Conservation (phyloP, 2,329 filamentous ascomycete species). For the Fusarium verrucosum region DNA sequence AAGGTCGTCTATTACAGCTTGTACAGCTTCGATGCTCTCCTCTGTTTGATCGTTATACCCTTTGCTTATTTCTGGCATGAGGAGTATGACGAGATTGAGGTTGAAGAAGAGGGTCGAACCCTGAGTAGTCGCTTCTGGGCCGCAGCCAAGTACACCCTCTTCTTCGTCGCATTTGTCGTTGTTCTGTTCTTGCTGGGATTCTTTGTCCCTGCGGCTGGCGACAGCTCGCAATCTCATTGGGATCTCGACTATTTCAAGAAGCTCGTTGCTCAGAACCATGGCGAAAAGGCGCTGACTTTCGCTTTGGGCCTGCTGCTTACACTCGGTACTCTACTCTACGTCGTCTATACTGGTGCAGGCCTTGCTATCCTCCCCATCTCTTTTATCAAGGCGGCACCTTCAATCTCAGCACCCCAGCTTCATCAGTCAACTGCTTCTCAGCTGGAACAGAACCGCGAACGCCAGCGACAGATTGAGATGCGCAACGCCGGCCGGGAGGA, state of each 20-base stretch:
- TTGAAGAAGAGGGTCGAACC: conserved; percentile 83
- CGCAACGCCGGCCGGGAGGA: conserved; percentile 80
- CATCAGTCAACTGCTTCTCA: conserved; percentile 80
- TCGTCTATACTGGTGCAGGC: conserved; percentile 87
- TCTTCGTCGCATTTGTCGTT: conserved; percentile 81
- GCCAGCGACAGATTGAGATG: conserved; percentile 89
- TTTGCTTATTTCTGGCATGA: conserved; percentile 99
- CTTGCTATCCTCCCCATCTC: conserved; percentile 88
- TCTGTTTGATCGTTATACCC: conserved; percentile 89
- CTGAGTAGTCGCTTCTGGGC: conserved; percentile 76
- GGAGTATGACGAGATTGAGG: conserved; percentile 92
- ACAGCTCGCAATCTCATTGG: conserved; percentile 70
- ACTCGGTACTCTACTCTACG: conserved; percentile 84
- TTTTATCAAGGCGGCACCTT: conserved; percentile 90
- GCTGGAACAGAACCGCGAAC: conserved; percentile 87
- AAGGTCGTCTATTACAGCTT: conserved; percentile 92
- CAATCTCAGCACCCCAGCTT: conserved; percentile 82
- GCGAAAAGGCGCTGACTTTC: conserved; percentile 92
- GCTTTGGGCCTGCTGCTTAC: conserved; percentile 87
- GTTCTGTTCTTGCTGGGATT: conserved; percentile 92
- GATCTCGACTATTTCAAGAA: conserved; percentile 93
- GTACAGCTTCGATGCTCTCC: conserved; percentile 88
- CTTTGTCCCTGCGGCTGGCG: conserved; percentile 84
- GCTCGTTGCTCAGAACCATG: conserved; percentile 80
- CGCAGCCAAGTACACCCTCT: conserved; percentile 90